These are phyloP conservation scores for Sporothrix curviconia DNA, from an alignment of 2,329 filamentous ascomycete species.

Conservation along the genomic window DNA sequence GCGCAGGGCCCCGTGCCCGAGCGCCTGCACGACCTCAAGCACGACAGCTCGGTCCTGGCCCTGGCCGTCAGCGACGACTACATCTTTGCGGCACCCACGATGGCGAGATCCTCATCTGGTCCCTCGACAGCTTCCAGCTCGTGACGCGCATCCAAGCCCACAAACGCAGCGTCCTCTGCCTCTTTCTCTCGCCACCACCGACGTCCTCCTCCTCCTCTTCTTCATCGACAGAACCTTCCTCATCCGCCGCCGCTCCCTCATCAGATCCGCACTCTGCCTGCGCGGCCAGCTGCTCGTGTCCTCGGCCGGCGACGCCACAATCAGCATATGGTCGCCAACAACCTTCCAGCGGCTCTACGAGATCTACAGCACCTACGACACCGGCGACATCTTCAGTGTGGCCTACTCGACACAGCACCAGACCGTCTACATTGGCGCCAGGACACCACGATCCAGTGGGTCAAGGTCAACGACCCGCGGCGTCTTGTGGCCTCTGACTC, in stretches of 20 bases:
- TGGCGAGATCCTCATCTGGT: conserved; percentile 90
- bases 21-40: conserved; percentile 66
- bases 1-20: conserved; percentile 41
- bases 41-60: conserved; percentile 73
- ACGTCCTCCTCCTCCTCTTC: conserved; percentile 46
- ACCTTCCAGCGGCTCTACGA: conserved; percentile 75
- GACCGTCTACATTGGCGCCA: conserved; percentile 89
- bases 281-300: conserved; percentile 66
- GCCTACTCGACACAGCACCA: conserved; percentile 73
- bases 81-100: conserved; percentile 92
- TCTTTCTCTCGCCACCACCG: conserved; percentile 71
- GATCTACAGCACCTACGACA: conserved; percentile 87
- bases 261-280: conserved; percentile 51
- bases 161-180: conserved; percentile 79
- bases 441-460: conserved; percentile 94
- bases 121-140: conserved; percentile 78
- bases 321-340: conserved; percentile 85
- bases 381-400: conserved; percentile 94
- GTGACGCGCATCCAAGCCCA: conserved; percentile 77
- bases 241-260: not conserved
- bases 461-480: conserved; percentile 60
- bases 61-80: conserved; percentile 72
- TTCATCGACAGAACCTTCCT: conserved; percentile 33
- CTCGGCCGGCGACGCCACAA: conserved; percentile 84
- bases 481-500: conserved; percentile 55